Evolutionary conservation across 805 yeast species (phyloP), one percentile per base, ranked within the genome.

Genomic region (Ogataea angusta): DNA sequence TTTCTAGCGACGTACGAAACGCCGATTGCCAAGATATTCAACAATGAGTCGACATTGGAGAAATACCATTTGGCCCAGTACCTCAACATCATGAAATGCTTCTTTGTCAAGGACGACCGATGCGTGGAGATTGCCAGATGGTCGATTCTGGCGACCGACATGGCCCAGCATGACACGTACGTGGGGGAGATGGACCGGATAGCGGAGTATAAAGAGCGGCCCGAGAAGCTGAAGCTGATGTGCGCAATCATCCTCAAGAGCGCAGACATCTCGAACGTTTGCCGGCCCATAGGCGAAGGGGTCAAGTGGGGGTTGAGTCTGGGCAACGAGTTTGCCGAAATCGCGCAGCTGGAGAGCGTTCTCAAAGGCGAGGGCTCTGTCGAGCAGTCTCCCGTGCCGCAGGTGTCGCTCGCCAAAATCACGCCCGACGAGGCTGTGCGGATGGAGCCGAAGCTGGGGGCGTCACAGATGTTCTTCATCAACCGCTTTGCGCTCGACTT

Each of bases 211-310:
- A 42, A 49, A 32, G 48, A 62, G 48, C 41, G 57, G 45, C 38
- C 60, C 53, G 45, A 52, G 24, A 38, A 52, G 21, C 43, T 57
- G 10, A 40, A 49, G 42, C 70, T 85, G 48, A 63, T 88, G 27
- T 70, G 83, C 31, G 75, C 86, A 18, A 65, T 89, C 45, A 71
- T 91, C 45, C 78, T 93, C 46, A 93, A 93, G 67, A 88, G 95
- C 62, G 97, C 98, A 3, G 99, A 93, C 65, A 88, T 93, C 33
- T 86, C 96, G 19, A 93, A 93, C 60, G 96, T 90, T 16, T 79
- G 95, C 8, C 69, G 98, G 45, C 88, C 90, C 4, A 66, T 86
- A 42, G 66, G 74, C 26, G 77, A 87, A 2, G 82, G 91, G 16
- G 76, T 86, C 1, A 81, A 83, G 64, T 90, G 97, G 97, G 96